Base-by-base conservation (phyloP, 352 stramenopile species). In the Phytopythium litorale region DNA sequence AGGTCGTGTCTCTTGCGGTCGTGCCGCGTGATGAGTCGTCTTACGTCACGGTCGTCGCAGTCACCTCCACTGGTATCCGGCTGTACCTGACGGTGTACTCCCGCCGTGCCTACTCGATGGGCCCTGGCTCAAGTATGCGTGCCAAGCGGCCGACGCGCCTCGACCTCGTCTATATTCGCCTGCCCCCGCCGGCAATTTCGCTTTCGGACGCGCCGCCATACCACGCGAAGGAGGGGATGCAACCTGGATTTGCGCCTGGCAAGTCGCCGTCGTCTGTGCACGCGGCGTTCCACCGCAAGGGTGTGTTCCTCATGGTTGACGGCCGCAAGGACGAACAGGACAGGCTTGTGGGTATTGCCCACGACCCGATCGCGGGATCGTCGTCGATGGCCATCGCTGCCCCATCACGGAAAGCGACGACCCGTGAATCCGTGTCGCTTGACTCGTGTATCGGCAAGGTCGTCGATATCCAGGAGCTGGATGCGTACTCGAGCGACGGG, bases 11-110 rank as follows among this genome's bases (percentile, higher is more conserved):
- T 42, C 64, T 96, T 12, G 72, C 80, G 2, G 70, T 87, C 7
- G 75, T 96, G 0, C 63, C 75, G 33, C 81, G 79, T 0, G 76
- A 88, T 25, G 87, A 96, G 62, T 94, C 84, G 18, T 77, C 84
- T 53, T 81, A 88, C 15, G 79, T 98, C n/a, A 97, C 87, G 37
- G 76, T 98, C n/a, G 81, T 98, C 11, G 94, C 91, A 15, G 73
- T 98, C 15, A 96, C 91, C 8, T 92, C 89, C 8, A 97, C 95
- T 50, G 94, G 94, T n/a, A 88, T 98, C 42, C 86, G 96, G 46
- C 97, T 98, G 52, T 98, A 98, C 70, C 68, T 98, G 21, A 96
- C 92, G 0, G 89, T 79, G 0, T 88, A 98, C 54, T 90, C 87
- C n/a, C 72, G 83, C 7, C 72, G 79, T 15, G 72, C 81, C 21